Base-by-base conservation (phyloP, 1,284 basidiomycete genomes). In the Tausonia pullulans region DNA sequence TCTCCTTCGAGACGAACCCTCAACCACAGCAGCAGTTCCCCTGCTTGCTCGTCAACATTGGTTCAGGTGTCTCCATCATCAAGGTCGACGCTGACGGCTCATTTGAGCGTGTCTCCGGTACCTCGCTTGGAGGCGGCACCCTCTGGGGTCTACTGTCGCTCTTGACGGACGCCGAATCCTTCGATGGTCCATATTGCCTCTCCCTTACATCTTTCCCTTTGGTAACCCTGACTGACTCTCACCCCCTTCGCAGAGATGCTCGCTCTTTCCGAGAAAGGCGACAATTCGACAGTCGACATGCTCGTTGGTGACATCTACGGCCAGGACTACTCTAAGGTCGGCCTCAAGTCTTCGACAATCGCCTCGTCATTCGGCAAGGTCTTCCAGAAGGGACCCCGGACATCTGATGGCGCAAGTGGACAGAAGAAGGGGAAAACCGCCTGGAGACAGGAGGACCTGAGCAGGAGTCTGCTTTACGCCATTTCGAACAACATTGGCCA, bases 401-500 rank as follows among this genome's bases (percentile, higher is more conserved):
- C n/a, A 7, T 68, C 70, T 14, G 61, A 62, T n/a, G 74, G 73
- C 13, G 71, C 68, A 13, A 69, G 60, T 10, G 67, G 68, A 4
- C 72, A 72, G 39, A 88, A 86, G 78, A 79, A 78, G 69, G 58
- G 58, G 43, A n/a, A 8, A 14, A 14, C 48, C 4, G 84, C 81
- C 63, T 98, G 97, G 78, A 85, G 81, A 49, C 84, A 92, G 5
- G 91, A 98, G 75, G 96, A 99, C 75, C 95, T 99, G 73, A 92
- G 90, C 77, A 87, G 86, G 74, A 91, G 88, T 76, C 78, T 98
- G 72, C 81, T 98, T 44, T 98, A 98, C 76, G 95, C 94, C 14
- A 85, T 99, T 67, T 93, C 90, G 70, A 99, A 99, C 79, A 99
- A 99, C 77, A 99, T 99, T 71, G 96, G 96, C 5, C 96, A 99